Evolutionary conservation across 1,284 basidiomycete species (phyloP).

Genomic region (Cutaneotrichosporon arboriforme): DNA sequence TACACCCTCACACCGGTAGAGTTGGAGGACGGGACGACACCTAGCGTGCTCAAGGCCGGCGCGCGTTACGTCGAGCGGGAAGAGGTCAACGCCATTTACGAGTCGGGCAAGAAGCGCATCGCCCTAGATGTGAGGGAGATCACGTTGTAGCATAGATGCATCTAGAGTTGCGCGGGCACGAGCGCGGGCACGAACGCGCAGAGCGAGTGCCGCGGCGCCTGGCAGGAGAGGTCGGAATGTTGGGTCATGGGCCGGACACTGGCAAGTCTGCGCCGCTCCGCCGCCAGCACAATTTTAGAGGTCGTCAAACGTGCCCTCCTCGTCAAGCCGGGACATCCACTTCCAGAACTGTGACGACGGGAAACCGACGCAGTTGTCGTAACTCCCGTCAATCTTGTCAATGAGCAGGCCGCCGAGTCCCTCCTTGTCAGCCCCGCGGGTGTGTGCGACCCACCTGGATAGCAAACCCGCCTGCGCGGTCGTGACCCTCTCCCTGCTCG

Average conservation of each 20-base stretch:
- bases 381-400: slow-evolving; percentile 82
- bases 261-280: too few species aligned
- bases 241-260: too few species aligned
- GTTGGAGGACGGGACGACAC: slow-evolving; percentile 1
- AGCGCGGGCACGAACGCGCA: too few species aligned
- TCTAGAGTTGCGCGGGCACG: neutral
- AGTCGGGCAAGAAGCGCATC: slow-evolving; percentile 34
- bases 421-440: slow-evolving; percentile 46
- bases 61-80: slow-evolving; percentile 66
- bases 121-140: slow-evolving; percentile 28
- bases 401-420: slow-evolving; percentile 75
- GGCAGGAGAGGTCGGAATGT: too few species aligned
- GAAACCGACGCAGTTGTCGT: slow-evolving; percentile 75
- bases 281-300: too few species aligned
- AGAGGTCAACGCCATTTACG: slow-evolving; percentile 69
- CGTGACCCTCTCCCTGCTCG: slow-evolving; percentile 79
- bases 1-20: slow-evolving; percentile 57
- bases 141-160: neutral
- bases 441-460: slow-evolving; percentile 68
- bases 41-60: slow-evolving; percentile 20
- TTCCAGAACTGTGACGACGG: slow-evolving; percentile 45
- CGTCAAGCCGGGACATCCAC: slow-evolving; percentile 44
- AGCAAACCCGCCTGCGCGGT: slow-evolving; percentile 91
- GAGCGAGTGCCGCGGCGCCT: too few species aligned
- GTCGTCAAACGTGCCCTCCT: slow-evolving; percentile 43